Evolutionary conservation across 768 basidiomycete species (phyloP), one percentile per base, ranked within the genome.

Genomic region (Multifurca ochricompacta): DNA sequence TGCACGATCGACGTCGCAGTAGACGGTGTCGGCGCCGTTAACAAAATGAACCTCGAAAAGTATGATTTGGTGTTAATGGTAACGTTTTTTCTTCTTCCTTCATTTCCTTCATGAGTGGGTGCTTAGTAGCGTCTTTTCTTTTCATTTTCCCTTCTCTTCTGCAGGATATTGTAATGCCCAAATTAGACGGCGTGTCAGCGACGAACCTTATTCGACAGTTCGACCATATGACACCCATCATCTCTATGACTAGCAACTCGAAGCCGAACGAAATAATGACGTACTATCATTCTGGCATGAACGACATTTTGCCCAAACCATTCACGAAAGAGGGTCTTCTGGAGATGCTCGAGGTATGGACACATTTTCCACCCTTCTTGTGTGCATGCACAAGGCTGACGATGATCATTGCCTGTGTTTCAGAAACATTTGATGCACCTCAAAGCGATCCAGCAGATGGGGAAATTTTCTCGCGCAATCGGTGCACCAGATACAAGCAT

Each of bases 61-160:
- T 97, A 96, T 67, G 95, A 98, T 69, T 69, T 98, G 65, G 92
- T 96, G 58, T 67, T 98, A 54, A 97, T 97, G 94, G 90, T 89
- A 60, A 39, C 82, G 74, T 14, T 47, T 13, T 75, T 16, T 34
- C 8, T 30, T 40, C 46, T 19, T 45, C 32, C 48, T 56, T 48
- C 61, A n/a, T 49, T 23, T 18, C 6, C 14, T 30, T 48, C 30
- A 19, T 6, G 7, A 53, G 16, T 7, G 30, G 34, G 11, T 42
- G 32, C 34, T 56, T 44, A 40, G 19, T 34, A 19, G 23, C 18
- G 28, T 23, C 6, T 43, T 49, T 19, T 57, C 35, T 53, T 54
- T 54, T 19, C 56, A 35, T 53, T 54, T 54, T 23, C 8, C 53
- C 7, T 46, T 21, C 19, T 31, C 6, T 53, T 23, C 3, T 19